Percentiles rank a stretch among this genome's conserved stretches.
Evolutionary conservation across 257 asterid species (phyloP).

Genomic region (Scutellaria galericulata): DNA sequence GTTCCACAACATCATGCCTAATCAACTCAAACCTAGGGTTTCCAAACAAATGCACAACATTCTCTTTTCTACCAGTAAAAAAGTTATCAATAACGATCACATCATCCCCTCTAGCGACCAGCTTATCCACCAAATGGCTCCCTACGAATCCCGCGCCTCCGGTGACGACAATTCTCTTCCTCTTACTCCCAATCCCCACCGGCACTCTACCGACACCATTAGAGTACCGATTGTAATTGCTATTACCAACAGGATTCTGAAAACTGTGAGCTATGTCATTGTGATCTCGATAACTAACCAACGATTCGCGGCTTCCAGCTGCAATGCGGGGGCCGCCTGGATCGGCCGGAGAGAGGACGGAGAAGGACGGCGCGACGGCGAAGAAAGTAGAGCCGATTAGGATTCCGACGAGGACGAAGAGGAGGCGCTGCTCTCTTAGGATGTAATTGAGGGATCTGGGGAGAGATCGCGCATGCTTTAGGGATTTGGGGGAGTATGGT

Average conservation of each 20-base stretch:
- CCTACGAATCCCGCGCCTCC: conserved; percentile 88
- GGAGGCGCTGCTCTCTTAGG: conserved; percentile 81
- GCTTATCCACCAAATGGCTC: conserved; percentile 79
- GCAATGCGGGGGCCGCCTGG: conserved; percentile 35
- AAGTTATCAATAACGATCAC: conserved; percentile 79
- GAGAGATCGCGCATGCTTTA: conserved; percentile 73
- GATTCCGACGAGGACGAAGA: conserved; percentile 77
- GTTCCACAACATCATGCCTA: conserved; percentile 79
- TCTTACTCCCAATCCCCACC: conserved; percentile 59
- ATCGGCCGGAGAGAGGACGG: conserved; percentile 44
- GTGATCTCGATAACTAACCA: conserved; percentile 19
- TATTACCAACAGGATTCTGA: conserved; percentile 8
- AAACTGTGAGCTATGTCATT: conserved; percentile 11
- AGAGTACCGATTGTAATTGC: conserved; percentile 28
- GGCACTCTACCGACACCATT: conserved; percentile 71
- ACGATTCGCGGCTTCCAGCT: conserved; percentile 38
- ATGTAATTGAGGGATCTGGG: conserved; percentile 79
- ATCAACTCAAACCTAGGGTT: conserved; percentile 75
- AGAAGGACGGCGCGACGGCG: conserved; percentile 68
- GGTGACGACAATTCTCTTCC: conserved; percentile 72
- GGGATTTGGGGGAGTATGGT: conserved; percentile 79
- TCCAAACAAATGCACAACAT: conserved; percentile 73
- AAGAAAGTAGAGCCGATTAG: conserved; percentile 81
- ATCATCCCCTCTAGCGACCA: conserved; percentile 75
- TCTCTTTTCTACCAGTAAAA: conserved; percentile 78